Conservation (phyloP, 805 yeast species). For the Tetrapisispora arboricola region DNA sequence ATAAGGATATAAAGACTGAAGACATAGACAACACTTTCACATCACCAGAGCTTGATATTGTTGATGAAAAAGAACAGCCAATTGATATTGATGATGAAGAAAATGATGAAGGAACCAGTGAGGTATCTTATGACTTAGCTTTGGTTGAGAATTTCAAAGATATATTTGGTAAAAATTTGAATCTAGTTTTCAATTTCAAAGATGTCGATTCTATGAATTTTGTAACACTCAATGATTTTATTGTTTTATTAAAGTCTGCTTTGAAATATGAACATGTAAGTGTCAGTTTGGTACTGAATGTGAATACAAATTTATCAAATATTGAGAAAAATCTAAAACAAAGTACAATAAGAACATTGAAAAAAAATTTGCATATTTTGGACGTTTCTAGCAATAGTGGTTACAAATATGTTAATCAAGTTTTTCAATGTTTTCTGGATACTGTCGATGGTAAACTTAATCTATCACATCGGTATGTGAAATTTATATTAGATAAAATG, state of each 20-base stretch:
- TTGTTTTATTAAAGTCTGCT: constrained; percentile 21
- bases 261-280: constrained; percentile 19
- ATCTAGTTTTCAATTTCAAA: constrained; percentile 25
- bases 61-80: constrained; percentile 5
- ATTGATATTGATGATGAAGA: constrained; percentile 3
- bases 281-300: constrained; percentile 23
- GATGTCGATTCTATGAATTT: constrained; percentile 27
- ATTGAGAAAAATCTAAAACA: constrained; percentile 26
- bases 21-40: constrained; percentile 3
- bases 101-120: constrained; percentile 3
- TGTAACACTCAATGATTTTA: constrained; percentile 21
- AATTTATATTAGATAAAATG: constrained; percentile 25
- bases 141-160: constrained; percentile 24
- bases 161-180: constrained; percentile 19
- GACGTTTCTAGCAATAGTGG: constrained; percentile 28
- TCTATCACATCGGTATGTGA: constrained; percentile 23
- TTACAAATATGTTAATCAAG: constrained; percentile 25
- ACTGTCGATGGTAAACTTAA: constrained; percentile 29
- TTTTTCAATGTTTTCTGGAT: constrained; percentile 26
- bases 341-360: constrained; percentile 23
- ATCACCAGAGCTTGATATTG: constrained; percentile 7
- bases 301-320: constrained; percentile 26
- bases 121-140: constrained; percentile 25
- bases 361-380: constrained; percentile 18
- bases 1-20: not conserved